Evolutionary conservation across 208 protist species (phyloP), one percentile per base, ranked within the genome.

Genomic region (Trypanosoma platydactyli): DNA sequence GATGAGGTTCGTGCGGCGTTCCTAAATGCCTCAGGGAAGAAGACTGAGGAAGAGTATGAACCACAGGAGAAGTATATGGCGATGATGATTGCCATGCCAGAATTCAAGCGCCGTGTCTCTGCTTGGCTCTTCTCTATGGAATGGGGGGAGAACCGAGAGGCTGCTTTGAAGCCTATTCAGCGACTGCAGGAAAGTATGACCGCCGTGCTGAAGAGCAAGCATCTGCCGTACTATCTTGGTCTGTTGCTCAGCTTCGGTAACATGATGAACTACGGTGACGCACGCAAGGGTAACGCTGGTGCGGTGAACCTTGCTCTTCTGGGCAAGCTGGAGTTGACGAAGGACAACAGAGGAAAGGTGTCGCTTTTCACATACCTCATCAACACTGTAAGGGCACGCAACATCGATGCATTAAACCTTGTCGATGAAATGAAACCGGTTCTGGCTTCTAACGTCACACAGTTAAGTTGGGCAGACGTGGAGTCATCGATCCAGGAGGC

Each of bases 21-120:
- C 58, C 42, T 69, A 13, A 72, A 52, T 18, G 73, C 68, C 49
- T 52, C 51, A 0, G 48, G 44, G 5, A 76, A 77, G 64, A 80
- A 80, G 29, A 40, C 75, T 16, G 60, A 71, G 48, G 75, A 80
- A 18, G 75, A 77, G 55, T 80, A 80, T 53, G 75, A 80, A 25
- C 75, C 75, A 48, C 75, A 68, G 41, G 75, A 80, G 59, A 68
- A 76, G 24, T 80, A 69, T 46, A 69, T 76, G 58, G 59, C 67
- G 25, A 80, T 80, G 75, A 74, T 80, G 57, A 64, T 73, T 29
- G 61, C 60, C 15, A 68, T 68, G 38, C 52, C 70, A 24, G 75
- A 63, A 53, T 80, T 77, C 50, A 77, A 52, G 63, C 49, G 64
- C 16, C 62, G 75, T 42, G 48, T 68, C 51, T 33, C 46, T 12